Conservation (phyloP, 108 stramenopile genomes). For the Aurantiochytrium sp. region DNA sequence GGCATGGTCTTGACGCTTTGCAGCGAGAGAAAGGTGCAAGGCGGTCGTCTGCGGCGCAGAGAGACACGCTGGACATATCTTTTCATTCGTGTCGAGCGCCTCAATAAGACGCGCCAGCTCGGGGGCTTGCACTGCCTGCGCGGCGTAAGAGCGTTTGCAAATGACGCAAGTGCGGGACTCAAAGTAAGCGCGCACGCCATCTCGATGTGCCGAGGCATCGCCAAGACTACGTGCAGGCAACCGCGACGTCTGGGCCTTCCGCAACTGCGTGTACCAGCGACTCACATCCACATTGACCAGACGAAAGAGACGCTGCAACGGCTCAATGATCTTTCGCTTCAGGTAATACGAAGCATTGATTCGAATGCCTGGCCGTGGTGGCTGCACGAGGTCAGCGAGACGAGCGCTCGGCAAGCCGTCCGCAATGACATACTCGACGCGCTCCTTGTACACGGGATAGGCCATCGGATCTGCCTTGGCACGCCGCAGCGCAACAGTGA, state of each 20-base stretch:
- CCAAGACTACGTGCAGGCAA: background rate
- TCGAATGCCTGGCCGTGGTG: background rate
- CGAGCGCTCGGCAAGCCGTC: background rate
- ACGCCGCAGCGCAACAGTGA: background rate
- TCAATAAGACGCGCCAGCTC: background rate
- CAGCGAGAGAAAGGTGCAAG: background rate
- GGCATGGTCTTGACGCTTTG: background rate
- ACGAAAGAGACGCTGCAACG: background rate
- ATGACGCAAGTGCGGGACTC: background rate
- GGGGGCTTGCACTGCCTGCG: background rate
- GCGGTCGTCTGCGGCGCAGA: background rate
- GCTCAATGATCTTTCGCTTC: background rate
- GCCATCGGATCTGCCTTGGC: background rate
- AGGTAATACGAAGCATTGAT: background rate
- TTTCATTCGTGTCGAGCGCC: background rate
- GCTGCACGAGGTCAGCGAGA: background rate
- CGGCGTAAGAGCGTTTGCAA: background rate
- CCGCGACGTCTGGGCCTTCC: background rate
- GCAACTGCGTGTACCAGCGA: background rate
- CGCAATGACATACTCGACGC: background rate
- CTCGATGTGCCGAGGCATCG: background rate
- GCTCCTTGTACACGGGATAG: constrained; percentile 1
- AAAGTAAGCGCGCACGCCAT: background rate
- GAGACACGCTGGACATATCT: background rate
- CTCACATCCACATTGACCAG: background rate